phyloP scores from a whole-genome alignment of 495 filamentous ascomycete species.

The Lindgomyces ingoldianus region DNA sequence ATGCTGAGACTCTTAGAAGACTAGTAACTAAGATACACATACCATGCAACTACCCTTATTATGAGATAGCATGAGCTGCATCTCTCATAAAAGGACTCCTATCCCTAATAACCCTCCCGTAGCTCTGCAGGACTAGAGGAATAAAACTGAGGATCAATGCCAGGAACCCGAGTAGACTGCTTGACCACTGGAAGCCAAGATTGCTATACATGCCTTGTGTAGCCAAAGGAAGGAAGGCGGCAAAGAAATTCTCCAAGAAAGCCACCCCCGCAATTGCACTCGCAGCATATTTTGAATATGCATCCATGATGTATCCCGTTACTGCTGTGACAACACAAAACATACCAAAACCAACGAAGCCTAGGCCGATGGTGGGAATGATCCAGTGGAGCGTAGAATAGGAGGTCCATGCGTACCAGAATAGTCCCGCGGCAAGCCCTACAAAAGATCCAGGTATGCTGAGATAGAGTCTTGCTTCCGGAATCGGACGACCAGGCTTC shows the following conservation, averaged over 20 bases:
- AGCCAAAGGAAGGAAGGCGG: slow-evolving; percentile 45
- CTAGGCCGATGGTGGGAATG: slow-evolving; percentile 40
- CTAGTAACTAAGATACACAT: no score
- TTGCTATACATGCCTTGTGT: slow-evolving; percentile 42
- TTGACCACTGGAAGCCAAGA: slow-evolving; percentile 45
- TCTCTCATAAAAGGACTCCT: slow-evolving; percentile 43
- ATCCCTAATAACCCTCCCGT: slow-evolving; percentile 37
- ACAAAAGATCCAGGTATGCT: slow-evolving; percentile 41
- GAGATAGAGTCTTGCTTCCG: slow-evolving; percentile 41
- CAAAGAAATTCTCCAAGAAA: slow-evolving; percentile 47
- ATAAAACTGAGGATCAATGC: slow-evolving; percentile 44
- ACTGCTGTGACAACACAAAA: slow-evolving; percentile 40
- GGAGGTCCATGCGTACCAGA: slow-evolving; percentile 43
- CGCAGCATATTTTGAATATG: slow-evolving; percentile 47
- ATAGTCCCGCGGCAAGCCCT: slow-evolving; percentile 43
- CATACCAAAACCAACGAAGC: slow-evolving; percentile 42
- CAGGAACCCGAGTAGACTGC: slow-evolving; percentile 40
- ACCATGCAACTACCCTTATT: no score
- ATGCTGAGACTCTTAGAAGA: no score
- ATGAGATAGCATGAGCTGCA: slow-evolving; percentile 16
- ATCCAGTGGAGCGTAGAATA: slow-evolving; percentile 40
- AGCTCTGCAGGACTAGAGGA: slow-evolving; percentile 39
- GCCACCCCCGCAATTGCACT: slow-evolving; percentile 44
- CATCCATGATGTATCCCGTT: slow-evolving; percentile 44
- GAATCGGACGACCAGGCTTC: slow-evolving; percentile 34